phyloP scores from a whole-genome alignment of 75 land plant genomes.

The Selaginella moellendorffii region DNA sequence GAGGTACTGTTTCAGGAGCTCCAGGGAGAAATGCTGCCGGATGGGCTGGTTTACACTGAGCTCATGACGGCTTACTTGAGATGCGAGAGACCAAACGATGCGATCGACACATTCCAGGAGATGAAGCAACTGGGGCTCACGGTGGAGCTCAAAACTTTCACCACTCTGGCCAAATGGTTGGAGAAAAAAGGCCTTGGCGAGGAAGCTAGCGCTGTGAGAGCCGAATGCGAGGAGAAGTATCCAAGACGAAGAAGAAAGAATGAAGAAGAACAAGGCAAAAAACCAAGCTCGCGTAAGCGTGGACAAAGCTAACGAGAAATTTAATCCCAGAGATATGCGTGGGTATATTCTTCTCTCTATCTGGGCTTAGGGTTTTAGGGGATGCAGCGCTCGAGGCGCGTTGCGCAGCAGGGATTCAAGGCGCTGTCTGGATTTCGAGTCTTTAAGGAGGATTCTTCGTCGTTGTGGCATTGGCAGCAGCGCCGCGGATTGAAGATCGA shows the following conservation, averaged over 20 bases:
- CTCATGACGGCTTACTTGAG: conserved; percentile 30
- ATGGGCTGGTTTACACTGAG: conserved; percentile 12
- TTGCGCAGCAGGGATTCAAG: background rate
- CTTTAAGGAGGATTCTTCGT: background rate
- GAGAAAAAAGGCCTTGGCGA: background rate
- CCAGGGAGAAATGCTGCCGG: conserved; percentile 13
- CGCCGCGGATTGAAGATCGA: background rate
- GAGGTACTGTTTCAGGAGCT: conserved; percentile 31
- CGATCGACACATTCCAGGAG: conserved; percentile 29
- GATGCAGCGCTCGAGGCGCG: background rate
- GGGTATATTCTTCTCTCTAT: background rate
- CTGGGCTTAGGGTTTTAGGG: background rate
- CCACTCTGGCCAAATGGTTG: background rate
- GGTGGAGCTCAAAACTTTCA: background rate
- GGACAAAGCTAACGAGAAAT: too few species aligned
- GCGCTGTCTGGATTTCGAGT: background rate
- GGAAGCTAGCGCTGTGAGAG: background rate
- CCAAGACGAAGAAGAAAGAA: too few species aligned
- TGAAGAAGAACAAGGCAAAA: too few species aligned
- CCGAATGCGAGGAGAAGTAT: background rate
- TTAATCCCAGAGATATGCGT: too few species aligned
- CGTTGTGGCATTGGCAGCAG: background rate
- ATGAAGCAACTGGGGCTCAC: conserved; percentile 22
- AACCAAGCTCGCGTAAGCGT: too few species aligned
- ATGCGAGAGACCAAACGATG: conserved; percentile 17